Base-by-base conservation (phyloP, 768 basidiomycete species). In the Naematelia encephala region DNA sequence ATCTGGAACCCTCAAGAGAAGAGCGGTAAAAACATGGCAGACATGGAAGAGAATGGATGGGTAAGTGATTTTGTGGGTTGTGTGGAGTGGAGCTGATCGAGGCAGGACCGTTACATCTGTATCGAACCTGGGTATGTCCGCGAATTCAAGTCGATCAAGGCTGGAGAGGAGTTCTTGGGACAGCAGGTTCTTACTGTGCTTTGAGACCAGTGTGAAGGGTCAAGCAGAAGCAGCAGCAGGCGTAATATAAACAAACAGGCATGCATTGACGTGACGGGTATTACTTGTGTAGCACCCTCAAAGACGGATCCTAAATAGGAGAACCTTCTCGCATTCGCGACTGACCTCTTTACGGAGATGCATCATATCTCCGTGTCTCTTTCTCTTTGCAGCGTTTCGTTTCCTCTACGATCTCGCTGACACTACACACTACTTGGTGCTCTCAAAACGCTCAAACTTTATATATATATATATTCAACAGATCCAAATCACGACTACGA, bases 11-110 rank as follows among this genome's bases (percentile, higher is more conserved):
- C 96, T 5, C 85, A 85, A 67, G 81, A 80, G 28, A 84, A 82
- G 59, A 80, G 77, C 12, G 91, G 91, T 0, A 79, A 80, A 22
- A 86, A 84, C 68, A 87, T 98, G 8, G 84, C 77, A 12, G 94
- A 99, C 72, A 91, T 99, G 90, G 90, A 97, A 71, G 82, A 83
- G 4, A 82, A 83, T 0, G 94, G 93, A 74, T 93, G 90, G 90
- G 76, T 91, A 73, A 62, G 84, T 53, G 28, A 22, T 47, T 51
- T 27, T 28, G 47, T 21, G 13, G 19, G 16, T 19, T 16, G 29
- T 25, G 4, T 25, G 4, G 16, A 44, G 21, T 12, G 14, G 4
- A 54, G 26, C 46, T 25, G 50, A 56, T 30, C 23, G 26, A 12
- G 11, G 14, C 88, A 90, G 91, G 86, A 90, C 60, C 82, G 77